Evolutionary conservation across 2,329 filamentous ascomycete species (phyloP), one percentile per base, ranked within the genome.

Genomic region (Fusarium miscanthi): DNA sequence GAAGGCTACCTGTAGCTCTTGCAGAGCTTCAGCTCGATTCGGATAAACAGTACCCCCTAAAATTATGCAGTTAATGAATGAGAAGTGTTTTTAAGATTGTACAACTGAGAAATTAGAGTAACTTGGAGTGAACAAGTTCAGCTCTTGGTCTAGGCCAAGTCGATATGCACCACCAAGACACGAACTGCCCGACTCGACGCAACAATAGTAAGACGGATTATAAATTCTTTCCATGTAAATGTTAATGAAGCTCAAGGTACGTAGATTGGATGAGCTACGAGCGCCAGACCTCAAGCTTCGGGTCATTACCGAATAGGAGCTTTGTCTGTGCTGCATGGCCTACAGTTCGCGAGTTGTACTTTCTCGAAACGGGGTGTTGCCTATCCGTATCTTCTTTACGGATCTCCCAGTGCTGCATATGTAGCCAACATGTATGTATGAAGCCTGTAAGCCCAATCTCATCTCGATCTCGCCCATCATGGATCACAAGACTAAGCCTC

Each of bases 161-260:
- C 54, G 21, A 49, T 37, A n/a, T 23, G 42, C 3, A 58, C 21
- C 5, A 37, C 19, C 6, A 23, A 58, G 23, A 35, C 21, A 58
- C 10, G 19, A 53, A 30, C 23, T 53, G 23, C 19, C 49, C 25
- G 7, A n/a, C 14, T 17, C 19, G 13, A 13, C 7, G 10, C 11
- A 27, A n/a, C 6, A 27, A 12, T 16, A n/a, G 23, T 30, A 17
- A n/a, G 13, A 23, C 3, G 3, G 1, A n/a, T 14, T 21, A 35
- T n/a, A 1, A 23, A 17, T 35, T 2, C 0, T 14, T 10, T 3
- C 11, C 6, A 7, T n/a, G 1, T 6, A 2, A 1, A 57, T 57
- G 10, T 14, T n/a, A 10, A 14, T 27, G 4, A 16, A 35, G 1
- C 11, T 17, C 8, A 12, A 13, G 13, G 14, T 13, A 3, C 6